Base-by-base conservation (phyloP, 306 rosid genomes). In the Dryas octopetala region DNA sequence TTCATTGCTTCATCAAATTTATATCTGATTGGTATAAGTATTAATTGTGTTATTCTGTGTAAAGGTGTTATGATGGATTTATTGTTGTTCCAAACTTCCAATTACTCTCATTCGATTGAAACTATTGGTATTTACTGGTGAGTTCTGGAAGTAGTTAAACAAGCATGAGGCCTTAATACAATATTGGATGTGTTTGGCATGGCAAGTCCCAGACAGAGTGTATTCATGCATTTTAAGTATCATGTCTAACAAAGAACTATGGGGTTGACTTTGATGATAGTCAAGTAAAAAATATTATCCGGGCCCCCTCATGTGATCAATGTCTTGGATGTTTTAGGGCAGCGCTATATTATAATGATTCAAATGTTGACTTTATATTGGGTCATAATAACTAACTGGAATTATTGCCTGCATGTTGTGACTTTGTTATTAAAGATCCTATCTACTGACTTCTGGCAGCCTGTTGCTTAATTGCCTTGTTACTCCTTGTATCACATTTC, bases 1-100 rank as follows among this genome's bases (percentile, higher is more conserved):
- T 78, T 62, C 59, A 55, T 62, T 12, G 28, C 38, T 48, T 44
- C 46, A 62, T 73, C 66, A 28, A 59, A 75, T 60, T 76, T 32
- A 53, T 48, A 67, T 60, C 23, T 16, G 9, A 64, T 46, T 28
- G 65, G 69, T 19, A 28, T 57, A 54, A 50, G 1, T 13, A 19
- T 26, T 23, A 52, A 65, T 41, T 12, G 15, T 70, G 51, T 58
- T 23, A n/a, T 26, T 3, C 47, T 58, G 54, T 3, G 7, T 6
- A 38, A 3, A 63, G 15, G 61, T 52, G 49, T 44, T 4, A 15
- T 5, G 52, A 38, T 50, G 60, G 19, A 61, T 74, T n/a, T 62
- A 47, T 46, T 70, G 47, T 38, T 26, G 46, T 45, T 58, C 23
- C 23, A 23, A 23, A 0, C 23, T 23, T 23, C 6, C 63, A 60